Evolutionary conservation across 2,329 filamentous ascomycete species (phyloP).

Genomic region (Sarocladium kiliense): DNA sequence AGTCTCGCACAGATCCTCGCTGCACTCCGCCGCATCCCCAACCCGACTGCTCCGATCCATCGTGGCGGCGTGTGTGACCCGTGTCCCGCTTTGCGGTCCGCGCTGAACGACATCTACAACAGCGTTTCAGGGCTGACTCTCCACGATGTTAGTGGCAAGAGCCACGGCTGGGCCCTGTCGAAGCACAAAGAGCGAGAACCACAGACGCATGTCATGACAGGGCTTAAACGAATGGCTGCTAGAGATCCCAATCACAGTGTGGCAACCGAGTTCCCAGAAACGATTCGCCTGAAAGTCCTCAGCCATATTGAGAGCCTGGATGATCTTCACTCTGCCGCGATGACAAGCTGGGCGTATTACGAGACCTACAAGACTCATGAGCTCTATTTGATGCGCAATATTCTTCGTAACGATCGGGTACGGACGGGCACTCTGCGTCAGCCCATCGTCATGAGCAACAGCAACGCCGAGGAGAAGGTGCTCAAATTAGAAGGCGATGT

Average conservation of each 20-base stretch:
- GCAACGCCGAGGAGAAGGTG: slow-evolving; percentile 29
- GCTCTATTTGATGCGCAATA: slow-evolving; percentile 30
- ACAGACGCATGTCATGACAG: slow-evolving; percentile 25
- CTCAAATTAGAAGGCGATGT: slow-evolving; percentile 14
- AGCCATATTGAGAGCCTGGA: slow-evolving; percentile 31
- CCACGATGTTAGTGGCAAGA: slow-evolving; percentile 40
- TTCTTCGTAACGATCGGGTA: slow-evolving; percentile 24
- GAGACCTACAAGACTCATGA: slow-evolving; percentile 40
- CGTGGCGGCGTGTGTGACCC: slow-evolving; percentile 45
- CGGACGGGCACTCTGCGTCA: slow-evolving; percentile 14
- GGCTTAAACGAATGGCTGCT: slow-evolving; percentile 26
- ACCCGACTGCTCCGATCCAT: slow-evolving; percentile 35
- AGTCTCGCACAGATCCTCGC: slow-evolving; percentile 42
- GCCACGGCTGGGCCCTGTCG: slow-evolving; percentile 45
- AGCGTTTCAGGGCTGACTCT: slow-evolving; percentile 45
- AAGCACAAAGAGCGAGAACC: slow-evolving; percentile 30
- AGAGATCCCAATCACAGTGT: slow-evolving; percentile 25
- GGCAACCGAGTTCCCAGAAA: slow-evolving; percentile 28
- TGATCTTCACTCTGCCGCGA: slow-evolving; percentile 37
- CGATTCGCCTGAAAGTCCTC: slow-evolving; percentile 34
- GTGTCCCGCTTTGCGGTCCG: slow-evolving; percentile 38
- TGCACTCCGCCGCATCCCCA: slow-evolving; percentile 36
- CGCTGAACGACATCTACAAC: slow-evolving; percentile 46
- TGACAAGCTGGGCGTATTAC: slow-evolving; percentile 38
- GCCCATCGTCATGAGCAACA: slow-evolving; percentile 17